Conservation (phyloP, 495 filamentous ascomycete species). For the Evansstolkia leycettana region DNA sequence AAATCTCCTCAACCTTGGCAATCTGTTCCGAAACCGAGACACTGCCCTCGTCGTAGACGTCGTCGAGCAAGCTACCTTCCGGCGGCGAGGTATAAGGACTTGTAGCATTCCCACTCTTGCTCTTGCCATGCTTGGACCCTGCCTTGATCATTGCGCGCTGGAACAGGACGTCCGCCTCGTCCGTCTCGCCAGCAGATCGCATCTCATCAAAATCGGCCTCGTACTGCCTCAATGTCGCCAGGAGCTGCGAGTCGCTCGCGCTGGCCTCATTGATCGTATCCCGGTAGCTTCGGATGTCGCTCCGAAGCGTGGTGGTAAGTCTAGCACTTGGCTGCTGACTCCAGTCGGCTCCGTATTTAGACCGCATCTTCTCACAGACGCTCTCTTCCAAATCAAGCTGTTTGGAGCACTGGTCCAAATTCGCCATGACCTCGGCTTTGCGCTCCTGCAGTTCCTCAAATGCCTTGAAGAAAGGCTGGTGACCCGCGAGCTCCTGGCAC, state of each 20-base stretch:
- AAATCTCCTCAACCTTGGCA: slow-evolving; percentile 71
- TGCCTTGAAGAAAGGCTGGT: slow-evolving; percentile 59
- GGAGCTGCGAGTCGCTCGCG: slow-evolving; percentile 76
- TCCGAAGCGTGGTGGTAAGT: slow-evolving; percentile 74
- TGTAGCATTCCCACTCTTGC: slow-evolving; percentile 44
- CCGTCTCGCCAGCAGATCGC: slow-evolving; percentile 75
- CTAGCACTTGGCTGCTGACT: slow-evolving; percentile 89
- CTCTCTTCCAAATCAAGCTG: slow-evolving; percentile 92
- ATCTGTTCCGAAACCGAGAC: slow-evolving; percentile 84
- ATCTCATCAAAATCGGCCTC: slow-evolving; percentile 90
- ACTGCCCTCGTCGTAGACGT: slow-evolving; percentile 72
- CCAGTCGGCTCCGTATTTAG: slow-evolving; percentile 93
- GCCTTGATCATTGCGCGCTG: slow-evolving; percentile 69
- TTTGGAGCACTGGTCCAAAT: slow-evolving; percentile 69
- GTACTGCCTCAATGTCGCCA: slow-evolving; percentile 69
- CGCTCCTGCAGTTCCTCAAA: slow-evolving; percentile 69
- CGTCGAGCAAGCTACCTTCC: slow-evolving; percentile 76
- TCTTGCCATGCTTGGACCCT: slow-evolving; percentile 46
- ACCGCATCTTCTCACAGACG: slow-evolving; percentile 98
- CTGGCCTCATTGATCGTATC: slow-evolving; percentile 83
- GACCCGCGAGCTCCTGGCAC: slow-evolving; percentile 82
- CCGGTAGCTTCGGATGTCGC: slow-evolving; percentile 74
- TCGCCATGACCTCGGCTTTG: slow-evolving; percentile 56
- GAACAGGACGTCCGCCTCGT: slow-evolving; percentile 81
- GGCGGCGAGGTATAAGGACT: slow-evolving; percentile 43